phyloP scores from a whole-genome alignment of 2,329 filamentous ascomycete genomes.

The Colletotrichum horii region DNA sequence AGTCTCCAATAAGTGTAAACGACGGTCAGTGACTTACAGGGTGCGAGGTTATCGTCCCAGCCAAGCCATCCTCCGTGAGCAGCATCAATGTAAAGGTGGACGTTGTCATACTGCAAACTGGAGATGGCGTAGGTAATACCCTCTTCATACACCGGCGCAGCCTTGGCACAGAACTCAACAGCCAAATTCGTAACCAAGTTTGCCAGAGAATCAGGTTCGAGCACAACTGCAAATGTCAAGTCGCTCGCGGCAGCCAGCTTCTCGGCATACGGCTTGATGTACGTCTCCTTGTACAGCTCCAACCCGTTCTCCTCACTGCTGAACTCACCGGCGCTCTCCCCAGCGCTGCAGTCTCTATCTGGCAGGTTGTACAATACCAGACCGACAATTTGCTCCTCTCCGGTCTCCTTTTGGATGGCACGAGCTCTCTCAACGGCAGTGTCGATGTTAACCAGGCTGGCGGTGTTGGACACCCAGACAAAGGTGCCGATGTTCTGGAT shows the following conservation, averaged over 20 bases:
- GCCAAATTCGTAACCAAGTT: conserved; percentile 46
- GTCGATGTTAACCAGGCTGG: conserved; percentile 41
- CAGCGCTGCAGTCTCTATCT: conserved; percentile 50
- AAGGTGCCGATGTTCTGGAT: conserved; percentile 46
- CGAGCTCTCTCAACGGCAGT: conserved; percentile 43
- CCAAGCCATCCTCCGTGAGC: conserved; percentile 50
- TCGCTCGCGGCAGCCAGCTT: conserved; percentile 41
- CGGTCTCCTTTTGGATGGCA: conserved; percentile 34
- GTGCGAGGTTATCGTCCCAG: conserved; percentile 42
- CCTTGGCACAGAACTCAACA: conserved; percentile 40
- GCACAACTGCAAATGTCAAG: conserved; percentile 45
- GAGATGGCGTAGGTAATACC: conserved; percentile 47
- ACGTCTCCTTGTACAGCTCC: conserved; percentile 44
- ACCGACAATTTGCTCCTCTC: conserved; percentile 44
- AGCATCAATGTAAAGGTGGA: conserved; percentile 46
- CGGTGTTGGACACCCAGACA: conserved; percentile 45
- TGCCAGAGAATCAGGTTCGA: conserved; percentile 50
- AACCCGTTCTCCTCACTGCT: conserved; percentile 38
- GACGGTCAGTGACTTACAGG: conserved; percentile 29
- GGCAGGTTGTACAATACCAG: conserved; percentile 51
- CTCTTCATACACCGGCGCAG: conserved; percentile 41
- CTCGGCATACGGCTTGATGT: conserved; percentile 41
- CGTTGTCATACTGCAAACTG: conserved; percentile 40
- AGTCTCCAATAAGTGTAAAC: neutral
- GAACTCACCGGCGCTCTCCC: conserved; percentile 47